Conservation (phyloP, 345 rosid genomes). For the Syzygium aqueum region DNA sequence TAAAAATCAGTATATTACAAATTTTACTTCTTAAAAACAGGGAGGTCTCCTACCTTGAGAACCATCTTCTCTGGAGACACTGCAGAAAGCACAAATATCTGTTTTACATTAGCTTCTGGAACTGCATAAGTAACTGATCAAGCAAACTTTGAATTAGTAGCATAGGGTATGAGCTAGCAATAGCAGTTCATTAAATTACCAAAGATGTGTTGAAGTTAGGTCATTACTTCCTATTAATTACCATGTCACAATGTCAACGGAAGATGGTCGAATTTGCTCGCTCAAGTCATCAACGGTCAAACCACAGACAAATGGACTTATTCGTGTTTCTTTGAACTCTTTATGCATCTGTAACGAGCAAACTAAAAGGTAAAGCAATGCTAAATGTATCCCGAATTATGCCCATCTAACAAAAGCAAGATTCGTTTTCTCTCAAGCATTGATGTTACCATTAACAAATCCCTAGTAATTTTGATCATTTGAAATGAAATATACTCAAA, state of each 20-base stretch:
- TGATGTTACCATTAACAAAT: background rate
- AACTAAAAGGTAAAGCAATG: background rate
- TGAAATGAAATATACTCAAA: background rate
- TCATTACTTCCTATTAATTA: constrained; percentile 5
- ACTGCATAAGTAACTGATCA: background rate
- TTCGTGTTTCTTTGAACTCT: constrained; percentile 49
- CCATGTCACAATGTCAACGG: constrained; percentile 71
- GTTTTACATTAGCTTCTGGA: constrained; percentile 22
- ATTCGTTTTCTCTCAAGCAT: background rate
- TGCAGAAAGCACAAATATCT: constrained; percentile 90
- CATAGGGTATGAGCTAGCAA: background rate
- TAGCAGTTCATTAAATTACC: background rate
- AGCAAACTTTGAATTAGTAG: background rate
- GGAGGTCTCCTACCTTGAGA: constrained; percentile 42
- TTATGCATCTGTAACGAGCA: constrained; percentile 50
- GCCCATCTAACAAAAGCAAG: background rate
- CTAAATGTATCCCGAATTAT: background rate
- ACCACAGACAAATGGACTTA: constrained; percentile 64
- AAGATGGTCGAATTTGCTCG: constrained; percentile 59
- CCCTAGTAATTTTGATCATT: background rate
- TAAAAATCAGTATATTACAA: background rate
- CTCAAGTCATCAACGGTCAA: constrained; percentile 63
- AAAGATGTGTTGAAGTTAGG: background rate
- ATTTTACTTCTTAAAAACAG: background rate
- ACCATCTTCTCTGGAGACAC: constrained; percentile 85